These are phyloP conservation scores for Cercospora berteroae DNA, from an alignment of 2,329 filamentous ascomycete genomes.

Conservation along the genomic window DNA sequence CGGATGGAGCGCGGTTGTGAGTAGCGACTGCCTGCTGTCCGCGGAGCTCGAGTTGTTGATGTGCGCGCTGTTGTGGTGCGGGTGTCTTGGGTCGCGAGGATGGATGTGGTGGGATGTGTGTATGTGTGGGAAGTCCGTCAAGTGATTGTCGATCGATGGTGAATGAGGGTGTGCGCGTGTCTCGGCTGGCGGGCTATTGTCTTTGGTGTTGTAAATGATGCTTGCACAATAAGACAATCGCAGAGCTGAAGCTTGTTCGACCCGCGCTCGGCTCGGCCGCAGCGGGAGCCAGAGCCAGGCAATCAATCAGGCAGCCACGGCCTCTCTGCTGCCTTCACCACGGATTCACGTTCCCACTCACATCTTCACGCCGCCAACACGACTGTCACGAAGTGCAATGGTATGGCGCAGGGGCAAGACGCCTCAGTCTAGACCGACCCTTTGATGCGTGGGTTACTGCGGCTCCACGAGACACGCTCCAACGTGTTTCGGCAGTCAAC, in stretches of 20 bases:
- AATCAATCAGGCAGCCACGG: not conserved
- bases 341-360: not conserved
- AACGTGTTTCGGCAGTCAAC: not conserved
- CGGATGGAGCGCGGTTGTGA: not conserved
- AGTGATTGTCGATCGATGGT: not conserved
- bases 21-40: not conserved
- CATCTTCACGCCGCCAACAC: not conserved
- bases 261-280: not conserved
- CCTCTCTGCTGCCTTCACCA: not conserved
- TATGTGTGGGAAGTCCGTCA: not conserved
- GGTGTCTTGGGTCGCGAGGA: not conserved
- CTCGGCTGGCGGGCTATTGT: not conserved
- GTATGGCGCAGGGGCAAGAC: not conserved
- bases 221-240: slow-evolving; percentile 5
- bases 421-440: not conserved
- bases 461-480: not conserved
- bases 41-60: not conserved
- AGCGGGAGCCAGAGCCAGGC: not conserved
- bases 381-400: not conserved
- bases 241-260: slow-evolving; percentile 1
- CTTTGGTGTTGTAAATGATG: not conserved
- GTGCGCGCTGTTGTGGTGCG: not conserved
- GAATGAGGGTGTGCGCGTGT: not conserved
- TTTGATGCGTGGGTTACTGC: not conserved
- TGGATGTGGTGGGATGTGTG: not conserved